These are phyloP conservation scores for Phytophthora chlamydospora DNA, from an alignment of 352 stramenopile species.

Conservation along the genomic window DNA sequence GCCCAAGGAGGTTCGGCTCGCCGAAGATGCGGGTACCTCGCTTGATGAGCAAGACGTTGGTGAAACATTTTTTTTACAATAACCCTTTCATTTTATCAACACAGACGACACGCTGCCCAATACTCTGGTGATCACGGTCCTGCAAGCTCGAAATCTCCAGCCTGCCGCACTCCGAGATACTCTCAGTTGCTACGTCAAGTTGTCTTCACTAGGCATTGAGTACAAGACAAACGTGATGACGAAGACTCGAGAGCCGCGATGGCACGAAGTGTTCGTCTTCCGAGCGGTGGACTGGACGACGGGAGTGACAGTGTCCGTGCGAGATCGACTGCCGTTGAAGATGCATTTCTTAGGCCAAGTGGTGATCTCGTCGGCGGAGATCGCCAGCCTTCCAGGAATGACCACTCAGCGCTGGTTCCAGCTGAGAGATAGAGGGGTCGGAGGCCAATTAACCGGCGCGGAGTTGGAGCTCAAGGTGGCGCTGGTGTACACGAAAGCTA, in stretches of 20 bases:
- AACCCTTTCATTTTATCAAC: not conserved
- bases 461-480: constrained; percentile 77
- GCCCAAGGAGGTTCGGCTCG: constrained; percentile 59
- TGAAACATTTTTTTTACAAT: too few species aligned
- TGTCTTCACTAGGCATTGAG: constrained; percentile 65
- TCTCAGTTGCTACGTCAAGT: constrained; percentile 77
- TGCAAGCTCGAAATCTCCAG: constrained; percentile 65
- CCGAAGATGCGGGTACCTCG: constrained; percentile 40
- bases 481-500: constrained; percentile 66
- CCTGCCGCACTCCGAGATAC: constrained; percentile 56
- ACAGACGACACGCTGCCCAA: constrained; percentile 69
- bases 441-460: constrained; percentile 40
- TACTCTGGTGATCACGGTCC: constrained; percentile 72
- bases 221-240: constrained; percentile 76
- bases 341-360: constrained; percentile 76
- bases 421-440: constrained; percentile 53
- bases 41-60: too few species aligned
- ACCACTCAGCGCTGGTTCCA: constrained; percentile 61
- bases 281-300: constrained; percentile 71
- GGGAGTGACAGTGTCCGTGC: constrained; percentile 66
- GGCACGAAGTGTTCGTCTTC: constrained; percentile 84
- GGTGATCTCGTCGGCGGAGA: constrained; percentile 57
- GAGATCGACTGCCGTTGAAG: constrained; percentile 75
- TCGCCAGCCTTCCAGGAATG: constrained; percentile 66
- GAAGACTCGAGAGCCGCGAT: constrained; percentile 66